A percentile compares a stretch with the other conserved stretches of the same genome.
Conservation (phyloP, 2,329 filamentous ascomycete species). For the Aaosphaeria pasadenensis region DNA sequence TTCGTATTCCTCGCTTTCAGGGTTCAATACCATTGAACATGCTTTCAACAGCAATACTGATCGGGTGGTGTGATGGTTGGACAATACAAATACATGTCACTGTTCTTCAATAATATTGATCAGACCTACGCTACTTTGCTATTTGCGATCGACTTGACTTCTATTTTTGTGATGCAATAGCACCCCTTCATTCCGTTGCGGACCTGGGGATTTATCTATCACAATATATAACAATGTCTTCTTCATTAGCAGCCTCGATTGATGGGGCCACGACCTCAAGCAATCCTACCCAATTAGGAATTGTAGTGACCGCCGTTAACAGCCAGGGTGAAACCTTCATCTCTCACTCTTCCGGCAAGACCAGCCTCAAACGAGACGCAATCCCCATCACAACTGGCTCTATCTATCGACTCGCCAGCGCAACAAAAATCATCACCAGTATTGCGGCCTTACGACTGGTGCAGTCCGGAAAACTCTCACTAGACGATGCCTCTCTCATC, state of each 20-base stretch:
- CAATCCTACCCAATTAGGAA: background rate
- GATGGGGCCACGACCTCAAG: background rate
- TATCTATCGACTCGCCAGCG: slow-evolving; percentile 55
- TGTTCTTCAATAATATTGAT: too few species aligned
- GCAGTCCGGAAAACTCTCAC: slow-evolving; percentile 11
- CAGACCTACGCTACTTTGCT: too few species aligned
- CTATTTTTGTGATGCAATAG: too few species aligned
- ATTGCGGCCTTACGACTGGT: slow-evolving; percentile 19
- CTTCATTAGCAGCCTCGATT: background rate
- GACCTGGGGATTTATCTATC: too few species aligned
- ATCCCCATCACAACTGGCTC: slow-evolving; percentile 38
- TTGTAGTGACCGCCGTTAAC: background rate
- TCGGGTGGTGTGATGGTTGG: too few species aligned
- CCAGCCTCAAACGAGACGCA: background rate
- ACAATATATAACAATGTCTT: background rate
- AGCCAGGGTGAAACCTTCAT: background rate
- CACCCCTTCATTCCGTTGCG: too few species aligned
- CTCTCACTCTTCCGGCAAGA: slow-evolving; percentile 5
- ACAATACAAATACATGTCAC: too few species aligned
- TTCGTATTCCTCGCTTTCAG: too few species aligned
- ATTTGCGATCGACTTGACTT: too few species aligned
- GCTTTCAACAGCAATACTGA: too few species aligned
- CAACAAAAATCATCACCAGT: slow-evolving; percentile 33
- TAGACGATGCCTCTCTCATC: slow-evolving; percentile 16
- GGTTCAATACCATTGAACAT: too few species aligned